A percentile compares a stretch with the other conserved stretches of the same genome.
phyloP scores from a whole-genome alignment of 805 yeast genomes.

The Lachancea thermotolerans region DNA sequence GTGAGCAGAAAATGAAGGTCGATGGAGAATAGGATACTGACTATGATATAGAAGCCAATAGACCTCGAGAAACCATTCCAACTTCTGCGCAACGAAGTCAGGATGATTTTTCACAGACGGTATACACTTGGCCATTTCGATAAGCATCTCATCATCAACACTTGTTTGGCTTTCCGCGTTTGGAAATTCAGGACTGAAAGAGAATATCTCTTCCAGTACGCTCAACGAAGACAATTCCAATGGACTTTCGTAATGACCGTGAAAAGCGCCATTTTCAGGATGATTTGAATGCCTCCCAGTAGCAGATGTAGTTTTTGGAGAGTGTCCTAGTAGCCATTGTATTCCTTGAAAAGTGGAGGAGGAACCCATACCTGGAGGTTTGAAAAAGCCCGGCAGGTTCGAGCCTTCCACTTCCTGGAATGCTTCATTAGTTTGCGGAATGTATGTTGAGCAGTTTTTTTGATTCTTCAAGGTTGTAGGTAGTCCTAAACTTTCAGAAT shows the following conservation, averaged over 20 bases:
- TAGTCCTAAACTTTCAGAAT: too few relatives aligned
- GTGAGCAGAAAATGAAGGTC: conserved; percentile 8
- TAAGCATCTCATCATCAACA: conserved; percentile 6
- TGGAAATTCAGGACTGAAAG: conserved; percentile 9
- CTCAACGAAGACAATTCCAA: conserved; percentile 6
- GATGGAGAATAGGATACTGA: conserved; percentile 9
- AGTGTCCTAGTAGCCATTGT: conserved; percentile 7
- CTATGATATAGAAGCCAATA: conserved; percentile 9
- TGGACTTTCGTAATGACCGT: conserved; percentile 5
- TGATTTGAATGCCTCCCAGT: conserved; percentile 6
- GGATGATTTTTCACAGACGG: conserved; percentile 4
- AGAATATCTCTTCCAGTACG: conserved; percentile 8
- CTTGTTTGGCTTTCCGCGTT: conserved; percentile 6
- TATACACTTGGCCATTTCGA: conserved; percentile 5
- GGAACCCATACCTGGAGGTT: background rate
- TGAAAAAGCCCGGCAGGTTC: background rate
- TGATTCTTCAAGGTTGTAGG: too few relatives aligned
- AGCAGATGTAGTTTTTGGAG: conserved; percentile 1
- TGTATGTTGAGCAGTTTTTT: too few relatives aligned
- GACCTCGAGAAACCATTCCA: conserved; percentile 8
- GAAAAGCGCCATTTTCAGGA: conserved; percentile 9
- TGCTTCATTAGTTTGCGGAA: background rate
- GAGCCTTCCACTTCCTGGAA: background rate
- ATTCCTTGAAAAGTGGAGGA: conserved; percentile 1
- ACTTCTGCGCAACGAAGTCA: conserved; percentile 3